These are phyloP conservation scores for Epichloe elymi DNA, from an alignment of 2,329 filamentous ascomycete species.

Conservation along the genomic window DNA sequence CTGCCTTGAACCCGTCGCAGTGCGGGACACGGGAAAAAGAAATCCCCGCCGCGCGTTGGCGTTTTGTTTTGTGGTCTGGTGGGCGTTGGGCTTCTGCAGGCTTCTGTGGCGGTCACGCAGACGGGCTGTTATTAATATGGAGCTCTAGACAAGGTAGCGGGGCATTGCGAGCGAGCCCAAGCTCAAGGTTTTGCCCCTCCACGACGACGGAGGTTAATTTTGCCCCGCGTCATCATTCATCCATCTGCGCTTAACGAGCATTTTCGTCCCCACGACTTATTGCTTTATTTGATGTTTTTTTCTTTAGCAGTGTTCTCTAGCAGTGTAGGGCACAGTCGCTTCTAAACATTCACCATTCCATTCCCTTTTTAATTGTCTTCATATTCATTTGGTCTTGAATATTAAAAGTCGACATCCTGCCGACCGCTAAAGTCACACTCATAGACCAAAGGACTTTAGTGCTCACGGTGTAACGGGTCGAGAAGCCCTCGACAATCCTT, in stretches of 20 bases:
- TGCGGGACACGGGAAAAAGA: slow-evolving; percentile 20
- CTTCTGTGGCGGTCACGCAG: background rate
- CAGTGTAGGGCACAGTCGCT: background rate
- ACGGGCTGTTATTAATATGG: background rate
- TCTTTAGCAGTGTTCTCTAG: background rate
- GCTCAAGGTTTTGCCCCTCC: background rate
- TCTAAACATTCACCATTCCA: background rate
- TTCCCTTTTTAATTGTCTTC: too few relatives aligned
- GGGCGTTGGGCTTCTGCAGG: background rate
- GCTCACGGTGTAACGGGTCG: background rate
- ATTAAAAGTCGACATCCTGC: background rate
- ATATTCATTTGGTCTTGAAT: background rate
- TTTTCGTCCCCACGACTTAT: background rate
- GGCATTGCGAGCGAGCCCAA: background rate
- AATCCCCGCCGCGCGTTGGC: slow-evolving; percentile 4
- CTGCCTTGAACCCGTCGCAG: slow-evolving; percentile 8
- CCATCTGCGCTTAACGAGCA: background rate
- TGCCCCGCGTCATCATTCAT: background rate
- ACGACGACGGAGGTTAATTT: background rate
- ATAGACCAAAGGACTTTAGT: background rate
- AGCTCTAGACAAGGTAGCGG: background rate
- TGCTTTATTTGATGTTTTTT: background rate
- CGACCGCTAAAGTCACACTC: background rate
- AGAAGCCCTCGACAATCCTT: background rate
- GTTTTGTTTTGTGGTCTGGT: background rate